Conservation (phyloP, 148 eudicot species). For the Arctostaphylos glauca region DNA sequence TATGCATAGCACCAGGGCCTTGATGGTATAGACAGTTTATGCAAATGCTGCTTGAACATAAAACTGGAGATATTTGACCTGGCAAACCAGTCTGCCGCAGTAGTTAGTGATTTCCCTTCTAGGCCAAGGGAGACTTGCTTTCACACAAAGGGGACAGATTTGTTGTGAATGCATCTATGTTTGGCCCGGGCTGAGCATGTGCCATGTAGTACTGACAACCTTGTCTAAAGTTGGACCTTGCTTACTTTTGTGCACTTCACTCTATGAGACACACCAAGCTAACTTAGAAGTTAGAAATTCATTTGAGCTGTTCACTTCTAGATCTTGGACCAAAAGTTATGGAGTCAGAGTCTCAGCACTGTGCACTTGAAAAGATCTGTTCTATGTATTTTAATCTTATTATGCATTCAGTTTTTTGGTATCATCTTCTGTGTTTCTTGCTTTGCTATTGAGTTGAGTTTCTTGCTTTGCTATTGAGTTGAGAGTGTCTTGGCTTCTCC, state of each 20-base stretch:
- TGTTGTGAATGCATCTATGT: neutral
- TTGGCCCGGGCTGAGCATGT: neutral
- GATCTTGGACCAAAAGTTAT: neutral
- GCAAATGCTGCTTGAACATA: neutral
- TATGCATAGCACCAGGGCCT: neutral
- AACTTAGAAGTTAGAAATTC: neutral
- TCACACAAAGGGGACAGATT: neutral
- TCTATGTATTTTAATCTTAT: neutral
- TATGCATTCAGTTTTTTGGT: neutral
- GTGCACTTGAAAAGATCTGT: neutral
- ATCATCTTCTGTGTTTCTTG: neutral
- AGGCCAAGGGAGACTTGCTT: neutral
- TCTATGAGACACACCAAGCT: neutral
- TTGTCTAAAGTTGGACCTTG: neutral
- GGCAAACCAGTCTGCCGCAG: neutral
- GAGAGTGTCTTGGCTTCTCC: neutral
- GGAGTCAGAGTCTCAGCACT: too few species aligned
- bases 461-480: slow-evolving; percentile 11
- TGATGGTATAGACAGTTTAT: neutral
- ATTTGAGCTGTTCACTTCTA: neutral
- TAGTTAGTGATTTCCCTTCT: neutral
- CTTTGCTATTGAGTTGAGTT: slow-evolving; percentile 9
- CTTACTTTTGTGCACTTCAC: neutral
- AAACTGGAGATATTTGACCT: neutral
- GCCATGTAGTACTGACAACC: neutral